Conservation (phyloP, 768 basidiomycete genomes). For the Psilocybe cyanescens region DNA sequence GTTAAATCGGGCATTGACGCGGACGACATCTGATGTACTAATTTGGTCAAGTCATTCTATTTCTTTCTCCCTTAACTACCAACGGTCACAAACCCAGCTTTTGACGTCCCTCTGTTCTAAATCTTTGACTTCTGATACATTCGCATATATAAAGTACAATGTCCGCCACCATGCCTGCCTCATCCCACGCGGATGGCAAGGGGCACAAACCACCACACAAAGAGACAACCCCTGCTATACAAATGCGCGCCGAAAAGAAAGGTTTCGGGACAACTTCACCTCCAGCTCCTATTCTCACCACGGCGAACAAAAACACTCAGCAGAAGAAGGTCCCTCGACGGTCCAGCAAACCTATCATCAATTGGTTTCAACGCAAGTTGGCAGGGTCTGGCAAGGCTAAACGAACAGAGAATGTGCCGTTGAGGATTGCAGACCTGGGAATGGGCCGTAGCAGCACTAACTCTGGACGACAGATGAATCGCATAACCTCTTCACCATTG, state of each 20-base stretch:
- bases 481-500: conserved; percentile 48
- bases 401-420: conserved; percentile 43
- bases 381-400: conserved; percentile 68
- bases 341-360: conserved; percentile 84
- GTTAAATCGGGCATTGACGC: conserved; percentile 1
- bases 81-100: conserved; percentile 11
- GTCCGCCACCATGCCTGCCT: conserved; percentile 16
- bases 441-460: conserved; percentile 33
- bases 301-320: conserved; percentile 37
- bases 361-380: conserved; percentile 89
- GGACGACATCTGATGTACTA: not conserved
- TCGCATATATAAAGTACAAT: not conserved
- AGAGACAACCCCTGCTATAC: conserved; percentile 6
- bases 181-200: conserved; percentile 20
- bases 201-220: conserved; percentile 4
- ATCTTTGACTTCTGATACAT: conserved; percentile 4
- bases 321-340: conserved; percentile 69
- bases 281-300: conserved; percentile 22
- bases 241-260: conserved; percentile 26
- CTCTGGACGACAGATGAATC: conserved; percentile 39
- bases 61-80: conserved; percentile 15
- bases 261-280: conserved; percentile 13
- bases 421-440: conserved; percentile 34
- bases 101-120: not conserved
- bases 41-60: not conserved